These are phyloP conservation scores for Argentina anserina DNA, from an alignment of 306 rosid genomes.

Conservation along the genomic window DNA sequence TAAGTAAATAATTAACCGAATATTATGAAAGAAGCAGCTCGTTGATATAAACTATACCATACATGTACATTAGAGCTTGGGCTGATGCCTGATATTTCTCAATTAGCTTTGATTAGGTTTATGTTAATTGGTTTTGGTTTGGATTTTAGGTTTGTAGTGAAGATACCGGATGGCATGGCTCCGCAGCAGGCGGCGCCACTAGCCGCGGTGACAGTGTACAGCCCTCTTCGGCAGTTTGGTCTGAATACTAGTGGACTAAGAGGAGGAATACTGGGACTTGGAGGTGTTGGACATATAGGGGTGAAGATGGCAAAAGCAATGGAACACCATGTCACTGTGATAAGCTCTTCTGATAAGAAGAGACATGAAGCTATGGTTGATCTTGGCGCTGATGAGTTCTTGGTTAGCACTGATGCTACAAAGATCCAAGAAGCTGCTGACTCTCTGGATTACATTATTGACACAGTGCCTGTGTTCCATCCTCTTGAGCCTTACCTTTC, in stretches of 20 bases:
- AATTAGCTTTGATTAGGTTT: too few species aligned
- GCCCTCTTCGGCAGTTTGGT: slow-evolving; percentile 71
- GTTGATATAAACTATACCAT: too few species aligned
- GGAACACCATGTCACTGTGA: slow-evolving; percentile 80
- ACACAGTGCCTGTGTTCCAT: slow-evolving; percentile 71
- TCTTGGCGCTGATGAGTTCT: slow-evolving; percentile 69
- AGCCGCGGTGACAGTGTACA: slow-evolving; percentile 72
- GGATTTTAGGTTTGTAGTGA: slow-evolving; percentile 56
- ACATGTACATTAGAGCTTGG: too few species aligned
- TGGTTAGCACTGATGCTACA: slow-evolving; percentile 62
- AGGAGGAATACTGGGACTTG: slow-evolving; percentile 78
- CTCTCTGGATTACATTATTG: slow-evolving; percentile 76
- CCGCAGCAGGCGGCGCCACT: slow-evolving; percentile 75
- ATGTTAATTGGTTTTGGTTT: neutral
- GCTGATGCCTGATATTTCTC: too few species aligned
- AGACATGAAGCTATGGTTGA: slow-evolving; percentile 62
- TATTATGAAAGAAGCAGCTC: too few species aligned
- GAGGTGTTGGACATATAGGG: slow-evolving; percentile 94
- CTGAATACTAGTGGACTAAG: slow-evolving; percentile 50
- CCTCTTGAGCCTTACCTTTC: slow-evolving; percentile 88
- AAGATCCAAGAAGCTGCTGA: slow-evolving; percentile 61
- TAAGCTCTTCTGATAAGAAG: slow-evolving; percentile 84
- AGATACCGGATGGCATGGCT: slow-evolving; percentile 67
- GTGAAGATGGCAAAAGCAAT: slow-evolving; percentile 74
- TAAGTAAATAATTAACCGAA: too few species aligned